Conservation (phyloP, 768 basidiomycete species). For the Suillus variegatus region DNA sequence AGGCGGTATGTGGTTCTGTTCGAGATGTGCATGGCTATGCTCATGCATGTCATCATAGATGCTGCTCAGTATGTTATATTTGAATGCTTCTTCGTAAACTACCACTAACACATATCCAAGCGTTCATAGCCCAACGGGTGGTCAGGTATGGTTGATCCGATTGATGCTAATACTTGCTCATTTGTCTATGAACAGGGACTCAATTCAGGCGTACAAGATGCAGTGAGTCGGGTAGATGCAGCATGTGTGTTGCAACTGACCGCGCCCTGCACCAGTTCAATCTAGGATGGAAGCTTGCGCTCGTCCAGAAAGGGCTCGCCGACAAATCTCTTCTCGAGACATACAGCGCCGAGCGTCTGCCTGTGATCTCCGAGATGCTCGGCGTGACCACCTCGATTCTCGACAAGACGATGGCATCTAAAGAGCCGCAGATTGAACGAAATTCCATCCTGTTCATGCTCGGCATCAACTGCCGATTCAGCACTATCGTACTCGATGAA, state of each 20-base stretch:
- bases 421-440: background rate
- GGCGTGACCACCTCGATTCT: slow-evolving; percentile 26
- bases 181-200: slow-evolving; percentile 12
- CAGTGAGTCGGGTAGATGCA: slow-evolving; percentile 24
- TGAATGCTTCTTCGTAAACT: background rate
- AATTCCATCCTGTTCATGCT: slow-evolving; percentile 11
- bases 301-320: slow-evolving; percentile 37
- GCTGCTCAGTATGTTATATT: slow-evolving; percentile 20
- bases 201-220: slow-evolving; percentile 25
- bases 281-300: slow-evolving; percentile 43
- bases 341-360: slow-evolving; percentile 43
- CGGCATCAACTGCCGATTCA: slow-evolving; percentile 30
- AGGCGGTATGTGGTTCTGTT: slow-evolving; percentile 11
- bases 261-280: slow-evolving; percentile 30
- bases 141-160: slow-evolving; percentile 6
- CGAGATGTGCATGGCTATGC: background rate
- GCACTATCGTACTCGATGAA: slow-evolving; percentile 25
- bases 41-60: slow-evolving; percentile 14
- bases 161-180: background rate
- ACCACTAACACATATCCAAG: background rate
- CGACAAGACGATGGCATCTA: background rate
- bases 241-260: background rate
- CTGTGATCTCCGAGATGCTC: slow-evolving; percentile 43
- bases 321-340: slow-evolving; percentile 36
- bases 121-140: slow-evolving; percentile 27